phyloP scores from a whole-genome alignment of 2,329 filamentous ascomycete genomes.

The Trichoderma sp. region DNA sequence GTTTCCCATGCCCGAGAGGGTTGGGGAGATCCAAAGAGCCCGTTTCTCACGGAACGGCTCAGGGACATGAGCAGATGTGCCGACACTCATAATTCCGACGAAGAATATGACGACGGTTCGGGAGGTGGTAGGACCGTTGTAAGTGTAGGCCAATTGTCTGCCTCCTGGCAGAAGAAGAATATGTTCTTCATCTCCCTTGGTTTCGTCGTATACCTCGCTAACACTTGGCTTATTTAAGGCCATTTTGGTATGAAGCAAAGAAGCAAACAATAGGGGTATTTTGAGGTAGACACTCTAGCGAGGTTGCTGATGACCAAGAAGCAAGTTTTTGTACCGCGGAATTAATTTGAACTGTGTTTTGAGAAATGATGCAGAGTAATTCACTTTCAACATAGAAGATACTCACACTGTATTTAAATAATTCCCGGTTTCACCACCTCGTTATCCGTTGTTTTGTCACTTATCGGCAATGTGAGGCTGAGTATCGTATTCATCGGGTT shows the following conservation, averaged over 20 bases:
- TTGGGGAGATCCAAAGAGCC: neutral
- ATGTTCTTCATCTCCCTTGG: neutral
- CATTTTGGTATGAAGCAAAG: neutral
- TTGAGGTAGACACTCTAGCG: neutral
- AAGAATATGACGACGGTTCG: constrained; percentile 29
- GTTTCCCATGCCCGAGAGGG: neutral
- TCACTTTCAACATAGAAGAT: neutral
- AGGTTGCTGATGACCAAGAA: neutral
- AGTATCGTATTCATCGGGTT: neutral
- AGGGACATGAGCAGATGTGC: constrained; percentile 18
- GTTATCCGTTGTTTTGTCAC: too few relatives aligned
- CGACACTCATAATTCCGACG: constrained; percentile 27
- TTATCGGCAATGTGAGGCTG: neutral
- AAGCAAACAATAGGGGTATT: neutral
- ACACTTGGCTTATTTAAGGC: neutral
- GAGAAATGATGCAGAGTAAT: neutral
- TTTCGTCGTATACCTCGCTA: neutral
- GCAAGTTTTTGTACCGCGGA: neutral
- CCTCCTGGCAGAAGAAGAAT: constrained; percentile 20
- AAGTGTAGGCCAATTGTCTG: constrained; percentile 28
- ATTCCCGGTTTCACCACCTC: neutral
- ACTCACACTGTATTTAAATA: neutral
- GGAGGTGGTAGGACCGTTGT: constrained; percentile 26
- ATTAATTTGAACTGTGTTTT: neutral
- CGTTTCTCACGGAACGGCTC: neutral